Evolutionary conservation across 495 filamentous ascomycete species (phyloP), one percentile per base, ranked within the genome.

Genomic region (Xylaria intraflava): DNA sequence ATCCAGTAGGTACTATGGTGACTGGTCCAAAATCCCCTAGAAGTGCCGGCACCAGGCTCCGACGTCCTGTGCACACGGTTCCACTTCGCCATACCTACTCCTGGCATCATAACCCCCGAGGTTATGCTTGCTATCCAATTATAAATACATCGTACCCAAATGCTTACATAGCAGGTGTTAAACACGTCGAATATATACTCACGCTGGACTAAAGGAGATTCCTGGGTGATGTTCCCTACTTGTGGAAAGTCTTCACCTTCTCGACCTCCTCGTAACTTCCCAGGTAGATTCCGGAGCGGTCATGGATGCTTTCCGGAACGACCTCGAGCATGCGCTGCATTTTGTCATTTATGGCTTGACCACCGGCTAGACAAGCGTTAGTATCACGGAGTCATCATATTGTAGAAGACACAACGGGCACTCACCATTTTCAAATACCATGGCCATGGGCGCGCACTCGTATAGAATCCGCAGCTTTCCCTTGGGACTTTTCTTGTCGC

Each of bases 361-460:
- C 93, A 58, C 93, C 93, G 58, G 93, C 93, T 83, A 62, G 16
- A 47, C 6, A 17, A 40, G 14, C 16, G 53, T 69, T 52, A 68
- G 62, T 45, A 38, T 54, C 35, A n/a, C 19, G 3, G 31, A n/a
- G 29, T 10, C 16, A 8, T 0, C 12, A 10, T 17, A 55, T 27
- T 4, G 45, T 41, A 53, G 48, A 9, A 12, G 27, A 9, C 9
- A 30, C 4, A 12, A 10, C 24, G 5, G 2, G 6, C 14, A 17
- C 82, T 75, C 65, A 92, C 88, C 88, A 72, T 98, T 96, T 77
- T 98, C 93, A 73, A 98, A 96, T 19, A 98, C 78, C 90, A 97
- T 89, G 6, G 94, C 94, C 93, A 98, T 98, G 16, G 93, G 93
- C 39, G 94, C 93, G 69, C 93, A 98, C 76, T 98, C 93, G 73